Conservation (phyloP, 176 grass and related monocot species). For the Rhynchospora pubera region DNA sequence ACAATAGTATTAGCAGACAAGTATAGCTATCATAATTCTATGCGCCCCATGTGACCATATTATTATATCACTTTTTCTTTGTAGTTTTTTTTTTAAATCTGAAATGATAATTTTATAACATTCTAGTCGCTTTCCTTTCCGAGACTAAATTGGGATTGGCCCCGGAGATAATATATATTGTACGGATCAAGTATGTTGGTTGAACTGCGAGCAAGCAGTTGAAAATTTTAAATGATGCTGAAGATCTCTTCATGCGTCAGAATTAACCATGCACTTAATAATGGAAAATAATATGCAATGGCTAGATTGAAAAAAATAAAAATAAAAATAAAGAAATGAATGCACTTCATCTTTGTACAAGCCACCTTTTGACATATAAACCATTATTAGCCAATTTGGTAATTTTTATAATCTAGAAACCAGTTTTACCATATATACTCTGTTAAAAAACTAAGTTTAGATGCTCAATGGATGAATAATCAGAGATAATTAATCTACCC, state of each 20-base stretch:
- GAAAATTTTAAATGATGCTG: neutral
- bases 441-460: neutral
- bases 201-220: neutral
- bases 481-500: neutral
- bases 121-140: constrained; percentile 10
- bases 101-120: constrained; percentile 19
- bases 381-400: neutral
- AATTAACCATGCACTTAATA: neutral
- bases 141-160: constrained; percentile 9
- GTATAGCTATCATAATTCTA: constrained; percentile 16
- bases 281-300: neutral
- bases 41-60: constrained; percentile 22
- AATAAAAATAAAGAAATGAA: neutral
- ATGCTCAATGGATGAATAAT: neutral
- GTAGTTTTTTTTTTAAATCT: neutral
- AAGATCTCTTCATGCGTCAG: neutral
- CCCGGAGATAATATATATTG: neutral
- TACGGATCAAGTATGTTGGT: constrained; percentile 8
- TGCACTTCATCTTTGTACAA: neutral
- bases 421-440: neutral
- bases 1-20: constrained; percentile 22
- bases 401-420: neutral
- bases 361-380: neutral
- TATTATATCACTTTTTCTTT: constrained; percentile 11
- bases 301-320: neutral